phyloP scores from a whole-genome alignment of 495 filamentous ascomycete genomes.

The Copromyces sp. region DNA sequence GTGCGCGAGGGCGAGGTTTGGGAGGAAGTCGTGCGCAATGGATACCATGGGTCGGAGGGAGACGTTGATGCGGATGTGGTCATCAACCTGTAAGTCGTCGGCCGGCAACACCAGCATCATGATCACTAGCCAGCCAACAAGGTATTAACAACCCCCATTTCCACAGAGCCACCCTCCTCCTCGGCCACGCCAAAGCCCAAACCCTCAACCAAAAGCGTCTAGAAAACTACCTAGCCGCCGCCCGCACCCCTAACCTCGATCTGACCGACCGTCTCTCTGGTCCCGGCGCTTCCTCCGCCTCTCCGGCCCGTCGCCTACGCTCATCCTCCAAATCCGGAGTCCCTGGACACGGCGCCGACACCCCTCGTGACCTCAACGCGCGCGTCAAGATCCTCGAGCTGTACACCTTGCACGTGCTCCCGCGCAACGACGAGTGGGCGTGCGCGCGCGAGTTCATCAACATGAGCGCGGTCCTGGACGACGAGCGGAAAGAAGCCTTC shows the following conservation, averaged over 20 bases:
- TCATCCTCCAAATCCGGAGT: slow-evolving; percentile 30
- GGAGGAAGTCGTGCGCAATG: slow-evolving; percentile 80
- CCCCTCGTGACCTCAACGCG: slow-evolving; percentile 63
- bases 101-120: background rate
- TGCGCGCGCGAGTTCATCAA: slow-evolving; percentile 86
- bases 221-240: slow-evolving; percentile 80
- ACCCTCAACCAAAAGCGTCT: slow-evolving; percentile 73
- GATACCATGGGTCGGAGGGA: slow-evolving; percentile 78
- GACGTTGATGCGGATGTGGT: slow-evolving; percentile 92
- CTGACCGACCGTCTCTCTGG: slow-evolving; percentile 43
- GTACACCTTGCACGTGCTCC: slow-evolving; percentile 85
- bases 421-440: slow-evolving; percentile 87
- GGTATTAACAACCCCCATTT: slow-evolving; percentile 4
- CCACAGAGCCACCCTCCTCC: slow-evolving; percentile 66
- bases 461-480: slow-evolving; percentile 74
- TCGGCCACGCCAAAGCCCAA: slow-evolving; percentile 79
- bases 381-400: slow-evolving; percentile 86
- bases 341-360: slow-evolving; percentile 47
- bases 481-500: slow-evolving; percentile 82
- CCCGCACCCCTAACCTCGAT: slow-evolving; percentile 58
- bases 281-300: slow-evolving; percentile 7
- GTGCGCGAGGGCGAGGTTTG: slow-evolving; percentile 80
- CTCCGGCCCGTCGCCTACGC: slow-evolving; percentile 16
- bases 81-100: slow-evolving; percentile 67
- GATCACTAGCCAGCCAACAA: background rate